Evolutionary conservation across 164 flowering plant species (phyloP).

Genomic region (Aristolochia fimbriata): DNA sequence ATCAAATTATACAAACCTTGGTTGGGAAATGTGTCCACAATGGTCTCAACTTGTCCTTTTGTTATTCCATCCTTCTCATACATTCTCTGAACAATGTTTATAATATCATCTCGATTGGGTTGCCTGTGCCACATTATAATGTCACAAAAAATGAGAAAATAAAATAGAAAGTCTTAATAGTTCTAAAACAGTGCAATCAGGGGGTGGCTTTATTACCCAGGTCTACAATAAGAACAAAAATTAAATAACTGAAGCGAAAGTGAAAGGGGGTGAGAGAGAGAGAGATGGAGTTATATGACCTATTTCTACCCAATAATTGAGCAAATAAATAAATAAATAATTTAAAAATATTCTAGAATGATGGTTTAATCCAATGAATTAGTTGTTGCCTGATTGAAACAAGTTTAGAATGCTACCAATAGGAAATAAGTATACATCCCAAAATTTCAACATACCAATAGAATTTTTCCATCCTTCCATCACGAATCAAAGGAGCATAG

Average conservation of each 20-base stretch:
- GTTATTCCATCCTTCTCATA: conserved; percentile 89
- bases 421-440: background rate
- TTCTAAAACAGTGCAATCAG: background rate
- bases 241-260: background rate
- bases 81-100: conserved; percentile 77
- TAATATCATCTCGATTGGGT: conserved; percentile 73
- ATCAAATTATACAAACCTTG: conserved; percentile 43
- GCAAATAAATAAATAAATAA: no score
- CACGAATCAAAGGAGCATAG: conserved; percentile 94
- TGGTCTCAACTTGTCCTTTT: conserved; percentile 40
- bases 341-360: no score
- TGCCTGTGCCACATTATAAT: conserved; percentile 48
- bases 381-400: no score
- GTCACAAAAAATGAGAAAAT: background rate
- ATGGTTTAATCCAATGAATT: no score
- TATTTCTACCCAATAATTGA: no score
- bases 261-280: background rate
- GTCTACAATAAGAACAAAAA: background rate
- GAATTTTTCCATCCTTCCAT: conserved; percentile 97
- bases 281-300: no score
- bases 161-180: background rate
- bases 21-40: conserved; percentile 77
- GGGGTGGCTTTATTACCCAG: background rate
- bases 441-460: conserved; percentile 48
- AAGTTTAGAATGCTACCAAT: no score